A percentile compares a stretch with the other conserved stretches of the same genome.
Evolutionary conservation across 2,329 filamentous ascomycete species (phyloP).

Genomic region (Macrophomina phaseolina): DNA sequence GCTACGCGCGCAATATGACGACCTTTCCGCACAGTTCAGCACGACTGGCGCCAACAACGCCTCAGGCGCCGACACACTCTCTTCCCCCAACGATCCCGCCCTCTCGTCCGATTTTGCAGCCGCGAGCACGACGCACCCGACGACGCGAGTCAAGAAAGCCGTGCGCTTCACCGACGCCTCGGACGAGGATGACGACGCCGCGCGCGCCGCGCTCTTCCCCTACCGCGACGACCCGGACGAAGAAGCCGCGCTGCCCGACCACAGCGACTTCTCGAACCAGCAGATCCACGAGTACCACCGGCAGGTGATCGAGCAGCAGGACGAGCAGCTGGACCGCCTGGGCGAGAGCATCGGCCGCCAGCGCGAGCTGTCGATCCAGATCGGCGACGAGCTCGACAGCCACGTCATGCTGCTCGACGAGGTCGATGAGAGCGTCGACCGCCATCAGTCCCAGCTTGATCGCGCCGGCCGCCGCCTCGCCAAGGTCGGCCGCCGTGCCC

Average conservation of each 20-base stretch:
- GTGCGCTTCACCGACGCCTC: slow-evolving; percentile 78
- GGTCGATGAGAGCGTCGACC: slow-evolving; percentile 79
- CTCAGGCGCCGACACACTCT: slow-evolving; percentile 44
- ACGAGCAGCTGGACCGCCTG: slow-evolving; percentile 87
- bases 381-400: slow-evolving; percentile 91
- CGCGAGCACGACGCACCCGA: slow-evolving; percentile 35
- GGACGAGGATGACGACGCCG: slow-evolving; percentile 47
- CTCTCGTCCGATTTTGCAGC: slow-evolving; percentile 44
- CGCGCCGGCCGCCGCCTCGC: slow-evolving; percentile 75
- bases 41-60: slow-evolving; percentile 57
- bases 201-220: slow-evolving; percentile 66
- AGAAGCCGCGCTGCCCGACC: slow-evolving; percentile 52
- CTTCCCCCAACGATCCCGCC: slow-evolving; percentile 51
- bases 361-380: slow-evolving; percentile 91
- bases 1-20: slow-evolving; percentile 75
- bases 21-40: slow-evolving; percentile 82
- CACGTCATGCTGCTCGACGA: slow-evolving; percentile 91
- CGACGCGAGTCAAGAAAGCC: slow-evolving; percentile 61
- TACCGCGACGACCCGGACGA: slow-evolving; percentile 73
- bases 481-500: slow-evolving; percentile 73
- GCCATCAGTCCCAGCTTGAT: slow-evolving; percentile 77
- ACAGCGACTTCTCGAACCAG: slow-evolving; percentile 71
- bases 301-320: slow-evolving; percentile 83
- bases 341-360: slow-evolving; percentile 88
- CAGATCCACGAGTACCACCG: slow-evolving; percentile 87